These are phyloP conservation scores for Lichtheimia corymbifera DNA, from an alignment of 371 early-diverging fungal genomes.

Conservation along the genomic window DNA sequence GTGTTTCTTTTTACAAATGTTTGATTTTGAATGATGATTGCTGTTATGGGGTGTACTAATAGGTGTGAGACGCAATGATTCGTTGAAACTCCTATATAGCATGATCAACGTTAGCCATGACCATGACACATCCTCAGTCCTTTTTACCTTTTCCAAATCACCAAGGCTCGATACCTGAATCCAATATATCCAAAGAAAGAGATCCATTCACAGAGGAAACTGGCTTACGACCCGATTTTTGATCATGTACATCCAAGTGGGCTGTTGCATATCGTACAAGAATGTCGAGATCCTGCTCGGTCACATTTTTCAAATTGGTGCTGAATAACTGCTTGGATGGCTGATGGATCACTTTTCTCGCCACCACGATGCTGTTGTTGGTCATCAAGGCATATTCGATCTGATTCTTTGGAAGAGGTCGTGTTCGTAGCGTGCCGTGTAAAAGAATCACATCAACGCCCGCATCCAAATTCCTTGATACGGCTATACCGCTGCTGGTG, in stretches of 20 bases:
- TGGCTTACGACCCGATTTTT: conserved; percentile 6
- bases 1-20: conserved; percentile 1
- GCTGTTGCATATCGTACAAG: conserved; percentile 13
- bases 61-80: conserved; percentile 33
- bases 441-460: conserved; percentile 39
- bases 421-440: conserved; percentile 33
- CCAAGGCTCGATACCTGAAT: conserved; percentile 34
- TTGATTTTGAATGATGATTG: too few relatives aligned
- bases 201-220: neutral
- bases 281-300: conserved; percentile 17
- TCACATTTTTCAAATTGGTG: conserved; percentile 13
- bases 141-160: conserved; percentile 36
- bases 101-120: neutral
- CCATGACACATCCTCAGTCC: neutral
- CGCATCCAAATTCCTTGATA: conserved; percentile 22
- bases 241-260: conserved; percentile 17
- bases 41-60: conserved; percentile 7
- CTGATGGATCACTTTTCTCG: conserved; percentile 13
- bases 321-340: conserved; percentile 1
- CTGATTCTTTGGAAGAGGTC: conserved; percentile 24
- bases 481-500: conserved; percentile 13
- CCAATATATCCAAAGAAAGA: conserved; percentile 12
- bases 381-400: conserved; percentile 33
- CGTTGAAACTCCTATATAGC: conserved; percentile 35
- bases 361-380: conserved; percentile 8